Percentiles rank a stretch among this genome's conserved stretches.
phyloP scores from a whole-genome alignment of 352 stramenopile species.

The Phytophthora boehmeriae region DNA sequence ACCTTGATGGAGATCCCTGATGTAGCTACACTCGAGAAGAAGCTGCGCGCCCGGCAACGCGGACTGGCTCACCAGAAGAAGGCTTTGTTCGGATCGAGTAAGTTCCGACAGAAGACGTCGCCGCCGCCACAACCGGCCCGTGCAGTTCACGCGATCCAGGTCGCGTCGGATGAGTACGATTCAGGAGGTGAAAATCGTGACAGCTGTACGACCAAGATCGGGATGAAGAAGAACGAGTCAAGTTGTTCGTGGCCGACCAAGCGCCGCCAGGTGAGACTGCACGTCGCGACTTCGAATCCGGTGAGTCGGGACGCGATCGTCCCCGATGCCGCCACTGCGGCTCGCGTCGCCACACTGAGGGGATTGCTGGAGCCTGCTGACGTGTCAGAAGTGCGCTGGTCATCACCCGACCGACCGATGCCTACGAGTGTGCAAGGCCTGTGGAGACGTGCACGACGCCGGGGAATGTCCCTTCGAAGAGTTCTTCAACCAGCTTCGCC shows the following conservation, averaged over 20 bases:
- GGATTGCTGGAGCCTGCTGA: conserved; percentile 6
- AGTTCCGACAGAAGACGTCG: background rate
- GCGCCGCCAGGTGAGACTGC: no score
- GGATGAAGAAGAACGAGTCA: background rate
- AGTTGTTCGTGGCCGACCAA: background rate
- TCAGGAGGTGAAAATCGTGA: no score
- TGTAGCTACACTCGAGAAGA: background rate
- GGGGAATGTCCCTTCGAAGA: conserved; percentile 6
- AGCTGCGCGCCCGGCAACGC: background rate
- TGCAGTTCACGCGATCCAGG: background rate
- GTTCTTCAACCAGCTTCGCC: conserved; percentile 2
- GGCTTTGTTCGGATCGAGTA: background rate
- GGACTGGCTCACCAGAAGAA: conserved; percentile 1
- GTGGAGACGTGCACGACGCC: no score
- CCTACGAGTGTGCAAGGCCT: conserved; percentile 1
- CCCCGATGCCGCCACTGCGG: background rate
- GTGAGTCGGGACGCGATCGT: background rate
- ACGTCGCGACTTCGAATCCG: no score
- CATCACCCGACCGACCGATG: conserved; percentile 9
- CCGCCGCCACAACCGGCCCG: background rate
- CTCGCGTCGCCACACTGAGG: background rate
- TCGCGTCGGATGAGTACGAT: background rate
- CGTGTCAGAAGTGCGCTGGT: conserved; percentile 4
- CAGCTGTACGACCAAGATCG: conserved; percentile 2
- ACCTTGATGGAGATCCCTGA: background rate